A percentile compares a stretch with the other conserved stretches of the same genome.
Conservation (phyloP, 2,329 filamentous ascomycete species). For the Chaetomium sp. region DNA sequence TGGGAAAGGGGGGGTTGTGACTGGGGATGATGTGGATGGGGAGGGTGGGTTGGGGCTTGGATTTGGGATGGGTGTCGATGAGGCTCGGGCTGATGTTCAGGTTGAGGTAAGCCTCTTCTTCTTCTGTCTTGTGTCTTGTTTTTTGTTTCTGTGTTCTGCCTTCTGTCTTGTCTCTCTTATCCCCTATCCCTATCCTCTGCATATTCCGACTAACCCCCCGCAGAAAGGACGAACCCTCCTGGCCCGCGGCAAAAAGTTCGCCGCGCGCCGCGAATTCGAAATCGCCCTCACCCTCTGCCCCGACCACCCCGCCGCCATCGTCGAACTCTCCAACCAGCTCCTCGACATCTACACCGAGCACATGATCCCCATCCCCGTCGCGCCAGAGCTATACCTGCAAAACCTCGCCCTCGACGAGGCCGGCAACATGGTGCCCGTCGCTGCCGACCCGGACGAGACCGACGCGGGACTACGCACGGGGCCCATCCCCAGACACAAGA, state of each 20-base stretch:
- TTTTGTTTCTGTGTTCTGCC: too few relatives aligned
- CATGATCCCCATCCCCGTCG: constrained; percentile 52
- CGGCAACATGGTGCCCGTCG: constrained; percentile 13
- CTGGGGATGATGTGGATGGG: constrained; percentile 53
- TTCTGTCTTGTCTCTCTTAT: background rate
- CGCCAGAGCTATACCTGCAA: constrained; percentile 37
- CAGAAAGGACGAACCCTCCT: constrained; percentile 63
- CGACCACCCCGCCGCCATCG: constrained; percentile 72
- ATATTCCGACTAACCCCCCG: constrained; percentile 23
- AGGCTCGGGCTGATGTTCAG: constrained; percentile 77
- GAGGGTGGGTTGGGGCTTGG: constrained; percentile 67
- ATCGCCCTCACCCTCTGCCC: constrained; percentile 70
- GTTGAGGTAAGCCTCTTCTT: constrained; percentile 56
- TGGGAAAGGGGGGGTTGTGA: too few relatives aligned
- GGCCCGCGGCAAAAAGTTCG: constrained; percentile 55
- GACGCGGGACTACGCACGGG: too few relatives aligned
- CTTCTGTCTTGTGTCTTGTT: background rate
- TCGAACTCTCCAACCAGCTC: constrained; percentile 77
- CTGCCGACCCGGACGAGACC: constrained; percentile 13
- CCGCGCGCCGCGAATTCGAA: constrained; percentile 74
- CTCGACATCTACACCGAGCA: constrained; percentile 75
- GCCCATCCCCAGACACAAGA: constrained; percentile 1
- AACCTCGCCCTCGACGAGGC: constrained; percentile 26
- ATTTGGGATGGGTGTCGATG: constrained; percentile 65
- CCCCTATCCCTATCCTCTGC: background rate